Evolutionary conservation across 371 early-diverging fungal genomes (phyloP), one percentile per base, ranked within the genome.

Genomic region (Mucor racemosus): DNA sequence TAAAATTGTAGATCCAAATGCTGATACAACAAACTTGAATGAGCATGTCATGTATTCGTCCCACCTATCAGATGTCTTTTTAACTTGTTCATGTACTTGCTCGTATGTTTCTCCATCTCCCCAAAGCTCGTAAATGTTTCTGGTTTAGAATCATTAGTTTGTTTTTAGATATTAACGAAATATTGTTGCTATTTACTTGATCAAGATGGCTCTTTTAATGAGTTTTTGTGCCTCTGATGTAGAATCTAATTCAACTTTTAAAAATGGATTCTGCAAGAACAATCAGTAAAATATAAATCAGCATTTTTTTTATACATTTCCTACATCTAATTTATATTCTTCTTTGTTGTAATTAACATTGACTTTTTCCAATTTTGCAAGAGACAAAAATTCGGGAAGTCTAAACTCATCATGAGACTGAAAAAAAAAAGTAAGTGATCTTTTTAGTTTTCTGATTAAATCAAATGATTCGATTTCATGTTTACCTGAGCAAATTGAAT

Each of bases 1-100:
- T 15, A 86, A 67, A 40, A 91, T 80, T 35, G 95, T 91, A 7
- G 80, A 75, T 39, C 93, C 94, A 73, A 93, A 96, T 3, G 88
- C 84, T 5, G 87, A 83, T 0, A 97, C 92, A 1, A 76, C 76
- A 69, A 98, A 97, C 74, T 94, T 93, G 82, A 95, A 97, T 5
- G 93, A 85, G 11, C 69, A 71, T 5, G 78, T 68, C 41, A 79
- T 80, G 76, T 91, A 95, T 13, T 70, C 75, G 4, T 74, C 75
- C 88, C 89, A 89, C 44, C 81, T 81, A 40, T 91, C 89, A 1
- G 86, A 76, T 7, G 78, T 78, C 36, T 69, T 64, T 70, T 86
- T 86, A 17, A 92, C 86, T 53, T 79, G 72, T 1, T 76, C 81
- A 44, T 91, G 86, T 17, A 95, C 72, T 36, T 84, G 78, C 0